Evolutionary conservation across 768 basidiomycete genomes (phyloP).

Genomic region (Tubosaeta brunneosetosa): DNA sequence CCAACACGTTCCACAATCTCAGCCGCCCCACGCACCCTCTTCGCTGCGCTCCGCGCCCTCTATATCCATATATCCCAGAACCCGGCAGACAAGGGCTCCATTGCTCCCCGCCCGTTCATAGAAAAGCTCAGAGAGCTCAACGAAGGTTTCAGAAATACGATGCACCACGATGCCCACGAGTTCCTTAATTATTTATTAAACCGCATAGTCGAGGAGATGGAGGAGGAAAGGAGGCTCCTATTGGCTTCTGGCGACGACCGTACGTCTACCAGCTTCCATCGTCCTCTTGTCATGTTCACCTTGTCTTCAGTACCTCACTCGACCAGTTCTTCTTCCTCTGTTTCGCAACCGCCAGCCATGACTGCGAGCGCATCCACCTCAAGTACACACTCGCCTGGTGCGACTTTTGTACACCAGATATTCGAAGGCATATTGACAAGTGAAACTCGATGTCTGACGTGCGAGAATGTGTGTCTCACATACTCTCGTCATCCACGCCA

Average conservation of each 20-base stretch:
- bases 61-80: constrained; percentile 80
- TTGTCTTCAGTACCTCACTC: constrained; percentile 53
- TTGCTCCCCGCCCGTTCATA: constrained; percentile 88
- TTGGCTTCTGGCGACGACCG: constrained; percentile 56
- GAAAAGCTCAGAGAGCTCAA: constrained; percentile 92
- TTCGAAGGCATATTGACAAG: constrained; percentile 94
- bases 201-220: constrained; percentile 88
- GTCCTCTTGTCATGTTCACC: constrained; percentile 5
- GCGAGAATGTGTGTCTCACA: constrained; percentile 75
- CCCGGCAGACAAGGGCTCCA: constrained; percentile 74
- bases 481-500: constrained; percentile 1
- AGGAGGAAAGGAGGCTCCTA: constrained; percentile 56
- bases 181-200: constrained; percentile 95
- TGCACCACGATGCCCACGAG: constrained; percentile 99
- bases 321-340: constrained; percentile 48
- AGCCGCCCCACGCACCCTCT: constrained; percentile 66
- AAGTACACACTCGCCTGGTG: constrained; percentile 42
- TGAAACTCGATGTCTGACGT: constrained; percentile 95
- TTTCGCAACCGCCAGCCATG: constrained; percentile 37
- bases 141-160: constrained; percentile 82
- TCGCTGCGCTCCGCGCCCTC: constrained; percentile 90
- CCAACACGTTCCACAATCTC: constrained; percentile 41
- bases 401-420: constrained; percentile 84
- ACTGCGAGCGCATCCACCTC: constrained; percentile 45
- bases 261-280: constrained; percentile 37